Percentiles rank a stretch among this genome's conserved stretches.
Evolutionary conservation across 805 yeast species (phyloP).

Genomic region (Saturnispora kantuleensis): DNA sequence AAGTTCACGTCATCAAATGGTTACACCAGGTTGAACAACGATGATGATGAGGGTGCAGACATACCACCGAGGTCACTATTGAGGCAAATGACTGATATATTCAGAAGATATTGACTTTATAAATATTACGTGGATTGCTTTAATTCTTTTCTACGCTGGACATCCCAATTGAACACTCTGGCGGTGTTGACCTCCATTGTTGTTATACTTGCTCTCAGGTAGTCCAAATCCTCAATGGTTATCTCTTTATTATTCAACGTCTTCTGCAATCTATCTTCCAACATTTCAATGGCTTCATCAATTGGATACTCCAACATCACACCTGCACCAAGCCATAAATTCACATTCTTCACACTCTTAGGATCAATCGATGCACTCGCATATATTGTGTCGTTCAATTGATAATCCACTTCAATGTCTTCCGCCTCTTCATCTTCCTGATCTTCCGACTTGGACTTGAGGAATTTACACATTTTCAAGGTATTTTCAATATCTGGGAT

Average conservation of each 20-base stretch:
- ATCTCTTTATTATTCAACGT: conserved; percentile 49
- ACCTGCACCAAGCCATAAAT: conserved; percentile 96
- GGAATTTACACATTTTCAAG: conserved; percentile 57
- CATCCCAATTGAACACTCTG: conserved; percentile 82
- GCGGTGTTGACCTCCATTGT: conserved; percentile 98
- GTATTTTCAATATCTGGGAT: conserved; percentile 91
- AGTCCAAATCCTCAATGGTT: conserved; percentile 79
- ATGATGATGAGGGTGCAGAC: conserved; percentile 43
- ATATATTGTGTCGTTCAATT: conserved; percentile 85
- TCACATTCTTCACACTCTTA: conserved; percentile 48
- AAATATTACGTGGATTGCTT: conserved; percentile 18
- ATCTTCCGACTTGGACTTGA: conserved; percentile 38
- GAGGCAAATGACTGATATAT: conserved; percentile 50
- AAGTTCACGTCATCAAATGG: neutral
- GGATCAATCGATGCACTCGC: conserved; percentile 69
- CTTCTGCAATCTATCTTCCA: conserved; percentile 49
- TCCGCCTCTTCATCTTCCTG: conserved; percentile 23
- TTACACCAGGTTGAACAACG: conserved; percentile 3
- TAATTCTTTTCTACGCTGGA: conserved; percentile 52
- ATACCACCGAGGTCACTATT: conserved; percentile 44
- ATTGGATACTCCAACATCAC: conserved; percentile 93
- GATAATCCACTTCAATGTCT: conserved; percentile 58
- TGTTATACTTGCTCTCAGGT: conserved; percentile 78
- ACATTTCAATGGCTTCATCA: conserved; percentile 71
- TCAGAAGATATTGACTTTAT: conserved; percentile 26